Conservation (phyloP, 1,139 yeast species). For the Kluyveromyces sp. region DNA sequence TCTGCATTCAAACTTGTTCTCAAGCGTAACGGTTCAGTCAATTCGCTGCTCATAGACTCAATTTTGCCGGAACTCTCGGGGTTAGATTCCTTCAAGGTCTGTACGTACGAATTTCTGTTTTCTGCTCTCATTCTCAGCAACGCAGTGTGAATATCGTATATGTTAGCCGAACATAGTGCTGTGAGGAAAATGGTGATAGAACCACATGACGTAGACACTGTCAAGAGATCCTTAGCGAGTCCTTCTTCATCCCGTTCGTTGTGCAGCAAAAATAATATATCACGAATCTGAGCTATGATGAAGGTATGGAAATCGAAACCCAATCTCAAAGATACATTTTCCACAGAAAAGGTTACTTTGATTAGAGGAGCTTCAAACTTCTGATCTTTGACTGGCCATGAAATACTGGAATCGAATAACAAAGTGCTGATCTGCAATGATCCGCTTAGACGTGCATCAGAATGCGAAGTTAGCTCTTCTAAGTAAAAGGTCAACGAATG, state of each 20-base stretch:
- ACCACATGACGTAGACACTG: constrained; percentile 49
- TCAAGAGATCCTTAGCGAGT: constrained; percentile 50
- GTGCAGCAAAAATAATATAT: constrained; percentile 50
- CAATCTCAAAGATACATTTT: constrained; percentile 48
- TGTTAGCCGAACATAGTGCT: constrained; percentile 76
- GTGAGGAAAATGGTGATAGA: constrained; percentile 62
- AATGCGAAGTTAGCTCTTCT: constrained; percentile 44
- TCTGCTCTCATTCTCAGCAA: constrained; percentile 68
- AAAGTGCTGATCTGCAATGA: constrained; percentile 43
- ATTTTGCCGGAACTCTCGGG: constrained; percentile 15
- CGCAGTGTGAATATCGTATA: constrained; percentile 70
- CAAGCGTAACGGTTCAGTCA: constrained; percentile 18
- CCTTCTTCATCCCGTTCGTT: constrained; percentile 54
- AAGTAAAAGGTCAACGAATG: constrained; percentile 63
- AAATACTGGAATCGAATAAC: constrained; percentile 56
- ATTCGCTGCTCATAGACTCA: constrained; percentile 11
- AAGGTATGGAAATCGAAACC: constrained; percentile 84
- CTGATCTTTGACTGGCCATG: constrained; percentile 52
- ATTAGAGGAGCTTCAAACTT: constrained; percentile 60
- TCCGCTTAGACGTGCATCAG: constrained; percentile 80
- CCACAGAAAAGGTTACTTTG: constrained; percentile 52
- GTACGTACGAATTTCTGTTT: constrained; percentile 62
- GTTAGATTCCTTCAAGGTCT: constrained; percentile 41
- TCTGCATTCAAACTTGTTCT: constrained; percentile 58
- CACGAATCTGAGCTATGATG: constrained; percentile 49